Conservation (phyloP, 116 monocot genomes). For the Trichopus zeylanicus region DNA sequence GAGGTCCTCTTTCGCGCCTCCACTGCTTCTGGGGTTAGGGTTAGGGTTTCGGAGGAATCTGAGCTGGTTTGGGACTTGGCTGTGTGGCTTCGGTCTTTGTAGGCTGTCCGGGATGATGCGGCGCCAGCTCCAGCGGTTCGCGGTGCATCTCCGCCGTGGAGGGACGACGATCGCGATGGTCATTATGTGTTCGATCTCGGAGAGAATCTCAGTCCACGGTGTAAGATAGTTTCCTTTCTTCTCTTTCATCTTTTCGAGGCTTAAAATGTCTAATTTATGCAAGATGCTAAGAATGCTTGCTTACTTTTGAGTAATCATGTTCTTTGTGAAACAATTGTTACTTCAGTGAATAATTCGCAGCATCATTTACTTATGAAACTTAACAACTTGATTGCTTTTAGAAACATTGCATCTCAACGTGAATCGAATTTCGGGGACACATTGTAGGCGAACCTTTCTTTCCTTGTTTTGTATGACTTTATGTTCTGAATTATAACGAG, state of each 20-base stretch:
- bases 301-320: neutral
- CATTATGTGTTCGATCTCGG: conserved; percentile 90
- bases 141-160: conserved; percentile 58
- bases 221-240: conserved; percentile 29
- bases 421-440: too few relatives aligned
- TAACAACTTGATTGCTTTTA: too few relatives aligned
- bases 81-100: conserved; percentile 18
- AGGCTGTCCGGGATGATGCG: conserved; percentile 23
- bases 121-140: conserved; percentile 20
- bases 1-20: conserved; percentile 18
- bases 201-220: conserved; percentile 84
- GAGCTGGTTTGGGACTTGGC: conserved; percentile 6
- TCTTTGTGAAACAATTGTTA: too few relatives aligned
- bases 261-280: neutral
- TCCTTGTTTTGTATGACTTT: too few relatives aligned
- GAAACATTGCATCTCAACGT: too few relatives aligned
- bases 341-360: too few relatives aligned
- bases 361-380: too few relatives aligned
- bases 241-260: neutral
- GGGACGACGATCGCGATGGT: conserved; percentile 77
- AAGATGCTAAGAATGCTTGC: neutral
- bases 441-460: too few relatives aligned
- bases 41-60: conserved; percentile 8
- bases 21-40: conserved; percentile 9
- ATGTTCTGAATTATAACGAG: neutral